phyloP scores from a whole-genome alignment of 2,329 filamentous ascomycete genomes.

The Penicillium polonicum region DNA sequence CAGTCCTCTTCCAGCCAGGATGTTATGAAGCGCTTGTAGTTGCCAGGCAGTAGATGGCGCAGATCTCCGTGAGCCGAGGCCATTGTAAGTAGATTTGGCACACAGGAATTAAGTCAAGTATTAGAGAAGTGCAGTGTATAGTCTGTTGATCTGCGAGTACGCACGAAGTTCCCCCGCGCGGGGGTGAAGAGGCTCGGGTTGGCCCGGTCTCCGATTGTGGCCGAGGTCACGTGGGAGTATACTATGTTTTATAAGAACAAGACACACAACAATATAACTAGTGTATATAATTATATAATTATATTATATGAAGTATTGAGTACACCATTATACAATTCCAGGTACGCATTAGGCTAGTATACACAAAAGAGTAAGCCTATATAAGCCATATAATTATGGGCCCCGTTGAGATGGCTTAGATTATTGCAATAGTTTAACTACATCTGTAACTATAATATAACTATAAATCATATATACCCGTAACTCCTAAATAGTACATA shows the following conservation, averaged over 20 bases:
- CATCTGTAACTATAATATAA: neutral
- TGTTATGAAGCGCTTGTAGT: slow-evolving; percentile 77
- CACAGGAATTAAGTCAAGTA: neutral
- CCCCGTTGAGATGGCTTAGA: neutral
- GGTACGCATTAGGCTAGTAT: too few species aligned
- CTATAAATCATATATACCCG: neutral
- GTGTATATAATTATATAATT: too few species aligned
- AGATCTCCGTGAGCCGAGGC: slow-evolving; percentile 59
- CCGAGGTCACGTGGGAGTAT: slow-evolving; percentile 2
- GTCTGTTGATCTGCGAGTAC: neutral
- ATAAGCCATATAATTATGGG: too few species aligned
- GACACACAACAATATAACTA: too few species aligned
- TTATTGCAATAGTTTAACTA: too few species aligned
- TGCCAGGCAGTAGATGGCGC: slow-evolving; percentile 75
- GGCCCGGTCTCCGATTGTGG: slow-evolving; percentile 1
- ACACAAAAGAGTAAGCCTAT: too few species aligned
- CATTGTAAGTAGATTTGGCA: slow-evolving; percentile 40
- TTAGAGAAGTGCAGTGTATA: neutral
- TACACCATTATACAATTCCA: too few species aligned
- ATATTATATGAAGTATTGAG: too few species aligned
- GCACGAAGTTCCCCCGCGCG: slow-evolving; percentile 6
- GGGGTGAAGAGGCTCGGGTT: slow-evolving; percentile 6
- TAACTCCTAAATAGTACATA: neutral
- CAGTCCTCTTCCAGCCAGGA: slow-evolving; percentile 95
- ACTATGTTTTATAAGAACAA: too few species aligned